These are phyloP conservation scores for Lenwebbia sp. DNA, from an alignment of 345 rosid genomes.

Conservation along the genomic window DNA sequence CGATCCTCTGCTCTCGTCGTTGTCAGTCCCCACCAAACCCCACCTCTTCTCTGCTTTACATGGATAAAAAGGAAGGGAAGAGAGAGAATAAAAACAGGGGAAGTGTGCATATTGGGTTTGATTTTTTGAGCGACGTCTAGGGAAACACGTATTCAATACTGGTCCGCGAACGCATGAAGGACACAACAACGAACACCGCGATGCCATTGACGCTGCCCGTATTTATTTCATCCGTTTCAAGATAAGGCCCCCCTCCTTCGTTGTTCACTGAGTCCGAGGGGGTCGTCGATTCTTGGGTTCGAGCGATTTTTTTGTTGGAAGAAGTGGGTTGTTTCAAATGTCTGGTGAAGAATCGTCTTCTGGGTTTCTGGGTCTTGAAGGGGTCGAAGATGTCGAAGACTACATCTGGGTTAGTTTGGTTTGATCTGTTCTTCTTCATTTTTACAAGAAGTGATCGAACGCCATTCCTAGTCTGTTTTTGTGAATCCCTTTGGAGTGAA, in stretches of 20 bases:
- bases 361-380: constrained; percentile 20
- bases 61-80: not conserved
- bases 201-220: not conserved
- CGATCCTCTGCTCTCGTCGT: too few species aligned
- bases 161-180: constrained; percentile 48
- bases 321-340: constrained; percentile 14
- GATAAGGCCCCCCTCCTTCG: not conserved
- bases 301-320: not conserved
- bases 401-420: constrained; percentile 35
- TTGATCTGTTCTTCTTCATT: not conserved
- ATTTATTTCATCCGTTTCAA: not conserved
- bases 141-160: constrained; percentile 32
- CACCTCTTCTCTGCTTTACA: not conserved
- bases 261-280: not conserved
- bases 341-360: constrained; percentile 34
- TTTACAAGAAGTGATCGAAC: not conserved
- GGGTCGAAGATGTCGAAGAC: constrained; percentile 57
- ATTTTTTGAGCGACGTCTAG: not conserved
- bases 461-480: not conserved
- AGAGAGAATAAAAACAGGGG: not conserved
- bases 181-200: constrained; percentile 25
- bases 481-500: not conserved
- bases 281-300: not conserved
- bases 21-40: too few species aligned
- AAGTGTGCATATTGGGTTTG: not conserved